Evolutionary conservation across 139 green algal species (phyloP), one percentile per base, ranked within the genome.

Genomic region (Tetraselmis chui): DNA sequence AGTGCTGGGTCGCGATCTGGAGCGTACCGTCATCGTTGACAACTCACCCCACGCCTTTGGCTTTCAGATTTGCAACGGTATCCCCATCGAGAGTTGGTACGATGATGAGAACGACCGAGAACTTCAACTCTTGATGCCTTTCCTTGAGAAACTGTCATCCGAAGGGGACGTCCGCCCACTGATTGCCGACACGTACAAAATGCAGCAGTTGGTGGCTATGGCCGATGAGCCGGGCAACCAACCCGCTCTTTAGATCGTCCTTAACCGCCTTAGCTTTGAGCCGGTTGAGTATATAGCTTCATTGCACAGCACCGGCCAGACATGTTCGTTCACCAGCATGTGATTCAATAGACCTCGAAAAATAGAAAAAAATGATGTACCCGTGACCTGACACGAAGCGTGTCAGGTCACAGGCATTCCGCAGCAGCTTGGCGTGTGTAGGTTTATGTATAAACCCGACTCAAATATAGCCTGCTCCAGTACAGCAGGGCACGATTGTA

Each of bases 11-110:
- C 85, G 96, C 5, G 96, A 99, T 85, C 89, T 99, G 76, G 77
- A 81, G 2, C 88, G 92, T 76, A 96, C 93, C 31, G 81, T 95
- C 74, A 99, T 99, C 58, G 87, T 99, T 0, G 96, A 99, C 90
- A 98, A 98, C 91, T 95, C 89, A 0, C 94, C 94, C 0, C 91
- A 97, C 81, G 93, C 90, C 31, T 97, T 97, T 88, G 92, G 88
- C 23, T 93, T 93, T 31, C 94, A 98, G 89, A 83, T 98, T 24
- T 92, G 94, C 82, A 99, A 99, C 80, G 96, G 96, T 83, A 94
- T 99, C 28, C 96, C 96, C 78, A 98, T 99, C 29, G 95, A 98
- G 88, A 93, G 84, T 11, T 98, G 95, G 91, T 91, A 90, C 80
- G 89, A 91, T 77, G 89, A 92, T 81, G 24, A 78, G 23, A 74